These are phyloP conservation scores for Amborella trichopoda DNA, from an alignment of 164 flowering plant genomes.

Conservation along the genomic window DNA sequence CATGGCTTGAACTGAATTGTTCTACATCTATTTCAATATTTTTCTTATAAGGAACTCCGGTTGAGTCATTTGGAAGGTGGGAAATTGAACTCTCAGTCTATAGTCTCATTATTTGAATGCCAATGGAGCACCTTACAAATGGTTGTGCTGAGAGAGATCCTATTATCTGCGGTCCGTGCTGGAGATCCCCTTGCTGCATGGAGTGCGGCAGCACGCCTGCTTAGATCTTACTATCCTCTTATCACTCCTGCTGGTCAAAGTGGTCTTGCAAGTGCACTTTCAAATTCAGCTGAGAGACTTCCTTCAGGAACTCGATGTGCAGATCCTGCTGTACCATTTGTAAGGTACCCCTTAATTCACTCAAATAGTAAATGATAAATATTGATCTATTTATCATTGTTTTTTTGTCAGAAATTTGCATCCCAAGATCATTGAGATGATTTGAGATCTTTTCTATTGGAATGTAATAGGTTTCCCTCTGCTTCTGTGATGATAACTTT, in stretches of 20 bases:
- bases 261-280: slow-evolving; percentile 89
- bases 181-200: slow-evolving; percentile 99
- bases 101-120: slow-evolving; percentile 81
- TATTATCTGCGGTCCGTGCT: slow-evolving; percentile 88
- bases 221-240: slow-evolving; percentile 91
- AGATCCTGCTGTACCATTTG: slow-evolving; percentile 93
- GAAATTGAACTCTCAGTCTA: slow-evolving; percentile 60
- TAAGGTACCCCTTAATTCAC: slow-evolving; percentile 39
- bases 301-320: slow-evolving; percentile 93
- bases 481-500: too few species aligned
- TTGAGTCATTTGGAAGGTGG: slow-evolving; percentile 41
- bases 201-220: slow-evolving; percentile 98
- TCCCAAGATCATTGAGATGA: too few species aligned
- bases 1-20: too few species aligned
- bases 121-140: slow-evolving; percentile 99
- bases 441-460: too few species aligned
- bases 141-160: slow-evolving; percentile 95
- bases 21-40: too few species aligned
- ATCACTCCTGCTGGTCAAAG: slow-evolving; percentile 96
- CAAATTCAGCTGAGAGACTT: slow-evolving; percentile 77
- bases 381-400: background rate
- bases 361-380: background rate
- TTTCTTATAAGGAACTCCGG: slow-evolving; percentile 49
- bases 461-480: too few species aligned
- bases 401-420: too few species aligned